Evolutionary conservation across 768 basidiomycete species (phyloP).

Genomic region (Trametes villosa): DNA sequence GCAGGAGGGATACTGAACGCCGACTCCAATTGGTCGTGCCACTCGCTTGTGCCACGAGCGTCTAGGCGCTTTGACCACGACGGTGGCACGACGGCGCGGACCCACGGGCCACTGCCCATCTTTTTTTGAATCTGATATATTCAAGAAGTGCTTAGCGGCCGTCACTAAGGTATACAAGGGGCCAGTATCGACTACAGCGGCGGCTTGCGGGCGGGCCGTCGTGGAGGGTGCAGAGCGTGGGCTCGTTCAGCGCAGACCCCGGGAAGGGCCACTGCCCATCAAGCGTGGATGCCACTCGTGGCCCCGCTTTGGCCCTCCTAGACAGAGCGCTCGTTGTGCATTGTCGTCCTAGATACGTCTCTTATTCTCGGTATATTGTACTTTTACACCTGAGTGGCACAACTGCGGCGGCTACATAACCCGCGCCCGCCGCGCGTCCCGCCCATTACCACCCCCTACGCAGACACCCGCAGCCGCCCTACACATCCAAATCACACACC

Average conservation of each 20-base stretch:
- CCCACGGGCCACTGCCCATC: too few species aligned
- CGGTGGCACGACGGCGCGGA: too few species aligned
- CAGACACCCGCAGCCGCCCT: not conserved
- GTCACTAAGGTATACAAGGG: too few species aligned
- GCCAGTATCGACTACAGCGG: too few species aligned
- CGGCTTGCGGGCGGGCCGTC: too few species aligned
- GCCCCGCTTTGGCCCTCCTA: not conserved
- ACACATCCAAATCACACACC: not conserved
- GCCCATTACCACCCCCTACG: not conserved
- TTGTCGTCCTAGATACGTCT: not conserved
- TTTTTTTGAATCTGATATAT: too few species aligned
- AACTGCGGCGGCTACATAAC: not conserved
- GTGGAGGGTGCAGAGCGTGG: too few species aligned
- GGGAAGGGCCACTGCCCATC: too few species aligned
- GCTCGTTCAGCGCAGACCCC: too few species aligned
- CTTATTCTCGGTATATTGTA: not conserved
- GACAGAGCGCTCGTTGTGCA: not conserved
- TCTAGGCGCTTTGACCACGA: not conserved
- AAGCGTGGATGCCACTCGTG: not conserved
- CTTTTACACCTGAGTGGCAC: not conserved
- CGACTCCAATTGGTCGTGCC: not conserved
- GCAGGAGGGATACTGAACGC: slow-evolving; percentile 16
- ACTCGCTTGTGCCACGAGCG: not conserved
- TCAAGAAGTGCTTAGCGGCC: too few species aligned
- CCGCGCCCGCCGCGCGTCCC: not conserved